Evolutionary conservation across 2,329 filamentous ascomycete species (phyloP), one percentile per base, ranked within the genome.

Genomic region (Xylaria sp.): DNA sequence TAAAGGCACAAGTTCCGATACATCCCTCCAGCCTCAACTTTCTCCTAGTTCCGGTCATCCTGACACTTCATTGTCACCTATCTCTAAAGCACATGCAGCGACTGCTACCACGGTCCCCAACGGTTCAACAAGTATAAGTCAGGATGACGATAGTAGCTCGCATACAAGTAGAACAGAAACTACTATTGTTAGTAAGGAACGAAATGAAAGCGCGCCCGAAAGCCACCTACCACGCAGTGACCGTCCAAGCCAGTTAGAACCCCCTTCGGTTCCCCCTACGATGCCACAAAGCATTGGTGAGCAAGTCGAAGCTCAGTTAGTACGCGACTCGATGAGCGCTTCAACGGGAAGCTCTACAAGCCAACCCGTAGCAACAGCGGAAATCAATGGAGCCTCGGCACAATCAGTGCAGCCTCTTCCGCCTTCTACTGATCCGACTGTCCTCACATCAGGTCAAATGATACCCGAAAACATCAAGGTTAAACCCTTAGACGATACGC

Each of bases 81-180:
- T 81, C 2, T 95, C 92, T 5, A 94, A 91, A 36, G 86, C 89
- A 1, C 89, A 90, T 72, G 94, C 91, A 49, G 89, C 89, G 61
- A 88, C 90, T 25, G 96, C 92, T 0, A 91, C 92, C 1, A 86
- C 85, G 39, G 84, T 89, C 44, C 86, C 89, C 66, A 87, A 90
- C 69, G 86, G 84, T 6, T 94, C 92, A 1, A 88, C 91, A 0
- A 89, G 91, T 71, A 94, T 92, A 1, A 94, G 91, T 72, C 89
- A 91, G 1, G 91, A 91, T 61, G 87, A 90, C 61, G 90, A 93
- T 55, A 85, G 83, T 20, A 82, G 86, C 54, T 84, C 86, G 49
- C 87, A 86, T 71, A 77, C 82, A 17, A 83, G 89, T 72, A 80
- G 81, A 38, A 77, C 78, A 59, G 84, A 82, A 50, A 20, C 20